phyloP scores from a whole-genome alignment of 139 green algal species.

The Micractinium sp. region DNA sequence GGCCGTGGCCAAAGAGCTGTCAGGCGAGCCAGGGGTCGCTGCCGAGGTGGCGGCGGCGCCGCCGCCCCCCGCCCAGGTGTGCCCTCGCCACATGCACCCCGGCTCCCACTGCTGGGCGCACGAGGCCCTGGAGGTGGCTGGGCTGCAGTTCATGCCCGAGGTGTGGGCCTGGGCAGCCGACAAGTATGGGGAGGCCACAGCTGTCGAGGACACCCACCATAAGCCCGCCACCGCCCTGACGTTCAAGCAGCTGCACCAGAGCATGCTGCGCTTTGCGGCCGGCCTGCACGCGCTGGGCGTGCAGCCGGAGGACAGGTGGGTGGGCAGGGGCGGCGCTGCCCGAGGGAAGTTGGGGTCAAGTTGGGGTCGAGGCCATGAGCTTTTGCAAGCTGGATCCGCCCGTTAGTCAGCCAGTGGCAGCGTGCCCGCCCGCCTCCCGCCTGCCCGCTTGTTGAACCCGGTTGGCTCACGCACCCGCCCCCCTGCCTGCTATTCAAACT shows the following conservation, averaged over 20 bases:
- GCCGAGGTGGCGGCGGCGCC: too few species aligned
- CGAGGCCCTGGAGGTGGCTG: background rate
- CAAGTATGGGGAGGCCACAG: background rate
- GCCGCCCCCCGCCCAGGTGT: too few species aligned
- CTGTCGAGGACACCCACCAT: background rate
- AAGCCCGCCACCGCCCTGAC: background rate
- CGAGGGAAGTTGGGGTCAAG: background rate
- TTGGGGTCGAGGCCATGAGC: background rate
- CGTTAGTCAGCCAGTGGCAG: background rate
- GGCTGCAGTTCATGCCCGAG: background rate
- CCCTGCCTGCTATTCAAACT: background rate
- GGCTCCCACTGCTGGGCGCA: too few species aligned
- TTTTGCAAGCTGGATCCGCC: background rate
- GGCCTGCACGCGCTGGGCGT: background rate
- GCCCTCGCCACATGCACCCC: too few species aligned
- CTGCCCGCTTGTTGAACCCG: background rate
- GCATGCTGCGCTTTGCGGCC: background rate
- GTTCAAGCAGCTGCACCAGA: constrained; percentile 5
- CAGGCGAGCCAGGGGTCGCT: too few species aligned
- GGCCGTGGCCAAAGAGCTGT: too few species aligned
- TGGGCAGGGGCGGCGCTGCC: too few species aligned
- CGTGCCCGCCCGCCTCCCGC: background rate
- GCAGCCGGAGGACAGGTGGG: background rate
- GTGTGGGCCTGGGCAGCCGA: background rate
- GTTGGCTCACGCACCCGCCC: background rate